These are phyloP conservation scores for Malassezia globosa DNA, from an alignment of 1,284 basidiomycete genomes.

Conservation along the genomic window DNA sequence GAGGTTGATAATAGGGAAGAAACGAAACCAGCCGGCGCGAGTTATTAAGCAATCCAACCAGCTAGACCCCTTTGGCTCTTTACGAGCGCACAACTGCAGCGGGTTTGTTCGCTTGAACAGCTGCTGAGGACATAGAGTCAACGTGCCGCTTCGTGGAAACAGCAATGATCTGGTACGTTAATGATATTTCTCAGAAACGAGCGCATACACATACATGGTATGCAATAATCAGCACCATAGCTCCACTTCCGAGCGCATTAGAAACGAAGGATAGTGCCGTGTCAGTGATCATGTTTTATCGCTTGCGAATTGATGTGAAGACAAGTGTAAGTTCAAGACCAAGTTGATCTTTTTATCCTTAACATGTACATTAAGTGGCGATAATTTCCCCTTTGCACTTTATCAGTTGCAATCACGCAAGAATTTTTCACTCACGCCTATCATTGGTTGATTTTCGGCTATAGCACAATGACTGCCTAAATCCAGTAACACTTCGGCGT, in stretches of 20 bases:
- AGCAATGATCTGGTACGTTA: slow-evolving; percentile 10
- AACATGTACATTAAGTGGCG: background rate
- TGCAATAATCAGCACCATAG: slow-evolving; percentile 15
- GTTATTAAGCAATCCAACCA: no score
- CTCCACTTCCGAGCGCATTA: slow-evolving; percentile 11
- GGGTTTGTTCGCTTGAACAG: background rate
- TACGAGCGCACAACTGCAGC: background rate
- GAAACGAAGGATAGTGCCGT: slow-evolving; percentile 4
- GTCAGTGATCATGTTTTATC: slow-evolving; percentile 17
- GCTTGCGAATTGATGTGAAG: no score
- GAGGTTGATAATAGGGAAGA: background rate
- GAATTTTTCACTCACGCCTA: no score
- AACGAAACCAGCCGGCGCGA: no score
- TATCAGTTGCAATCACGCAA: background rate
- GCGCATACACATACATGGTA: slow-evolving; percentile 13
- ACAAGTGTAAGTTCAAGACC: no score
- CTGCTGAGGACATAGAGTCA: slow-evolving; percentile 4
- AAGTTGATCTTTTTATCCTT: background rate
- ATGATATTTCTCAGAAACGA: background rate
- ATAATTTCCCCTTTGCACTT: background rate
- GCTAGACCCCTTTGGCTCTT: no score
- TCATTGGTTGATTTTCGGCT: no score
- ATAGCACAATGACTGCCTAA: no score
- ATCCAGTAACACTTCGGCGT: no score
- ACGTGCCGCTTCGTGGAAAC: slow-evolving; percentile 12